A percentile compares a stretch with the other conserved stretches of the same genome.
These are phyloP conservation scores for Colletotrichum euphorbiae DNA, from an alignment of 2,329 filamentous ascomycete genomes.

Conservation along the genomic window DNA sequence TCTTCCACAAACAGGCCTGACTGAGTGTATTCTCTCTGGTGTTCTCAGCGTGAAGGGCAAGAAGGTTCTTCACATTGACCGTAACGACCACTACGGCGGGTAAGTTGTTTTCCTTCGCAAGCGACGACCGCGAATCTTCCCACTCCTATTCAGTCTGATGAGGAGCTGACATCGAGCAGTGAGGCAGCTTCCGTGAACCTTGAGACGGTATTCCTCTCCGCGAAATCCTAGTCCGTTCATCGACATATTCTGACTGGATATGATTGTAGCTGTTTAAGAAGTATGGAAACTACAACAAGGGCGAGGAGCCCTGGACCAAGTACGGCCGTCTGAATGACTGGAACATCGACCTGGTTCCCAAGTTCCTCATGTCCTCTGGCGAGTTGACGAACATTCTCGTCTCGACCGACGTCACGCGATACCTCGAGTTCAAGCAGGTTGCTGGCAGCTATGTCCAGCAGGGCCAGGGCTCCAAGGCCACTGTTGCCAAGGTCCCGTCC, in stretches of 20 bases:
- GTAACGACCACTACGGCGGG: slow-evolving; percentile 99
- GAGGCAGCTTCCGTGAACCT: slow-evolving; percentile 98
- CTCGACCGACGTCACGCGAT: slow-evolving; percentile 90
- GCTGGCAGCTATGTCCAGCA: slow-evolving; percentile 97
- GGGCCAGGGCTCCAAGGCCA: slow-evolving; percentile 82
- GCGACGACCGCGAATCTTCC: slow-evolving; percentile 16
- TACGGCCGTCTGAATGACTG: slow-evolving; percentile 97
- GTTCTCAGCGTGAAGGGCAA: slow-evolving; percentile 98
- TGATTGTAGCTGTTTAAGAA: slow-evolving; percentile 87
- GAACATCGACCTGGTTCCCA: slow-evolving; percentile 99
- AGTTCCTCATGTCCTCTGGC: slow-evolving; percentile 98
- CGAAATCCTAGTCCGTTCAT: slow-evolving; percentile 46
- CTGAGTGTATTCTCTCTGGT: slow-evolving; percentile 98
- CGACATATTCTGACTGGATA: slow-evolving; percentile 31
- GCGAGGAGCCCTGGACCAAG: slow-evolving; percentile 96
- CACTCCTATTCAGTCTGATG: slow-evolving; percentile 7
- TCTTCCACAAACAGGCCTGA: slow-evolving; percentile 75
- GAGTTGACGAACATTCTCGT: slow-evolving; percentile 99
- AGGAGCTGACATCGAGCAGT: slow-evolving; percentile 56
- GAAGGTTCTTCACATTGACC: slow-evolving; percentile 98
- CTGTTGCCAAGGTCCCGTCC: slow-evolving; percentile 95
- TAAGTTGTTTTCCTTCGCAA: slow-evolving; percentile 59
- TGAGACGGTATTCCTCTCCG: slow-evolving; percentile 73
- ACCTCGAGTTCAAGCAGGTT: slow-evolving; percentile 94
- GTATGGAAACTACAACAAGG: slow-evolving; percentile 83